phyloP scores from a whole-genome alignment of 1,139 yeast species.

The Hanseniaspora gamundiae region DNA sequence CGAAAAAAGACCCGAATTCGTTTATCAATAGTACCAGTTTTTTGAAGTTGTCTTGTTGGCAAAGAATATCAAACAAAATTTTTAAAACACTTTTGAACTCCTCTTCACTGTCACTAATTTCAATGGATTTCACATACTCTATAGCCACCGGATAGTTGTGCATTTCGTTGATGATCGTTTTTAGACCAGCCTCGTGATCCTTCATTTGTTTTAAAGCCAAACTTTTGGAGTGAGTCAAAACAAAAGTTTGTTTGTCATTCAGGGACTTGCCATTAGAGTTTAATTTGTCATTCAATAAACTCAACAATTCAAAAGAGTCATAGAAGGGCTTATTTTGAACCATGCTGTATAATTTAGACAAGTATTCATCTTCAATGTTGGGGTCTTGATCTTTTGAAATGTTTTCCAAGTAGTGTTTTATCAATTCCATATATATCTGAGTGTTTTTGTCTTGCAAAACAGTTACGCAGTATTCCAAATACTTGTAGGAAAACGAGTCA shows the following conservation, averaged over 20 bases:
- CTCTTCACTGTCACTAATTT: not conserved
- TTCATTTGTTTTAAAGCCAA: constrained; percentile 48
- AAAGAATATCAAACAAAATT: not conserved
- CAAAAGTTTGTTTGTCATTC: constrained; percentile 11
- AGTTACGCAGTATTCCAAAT: constrained; percentile 49
- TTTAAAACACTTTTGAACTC: not conserved
- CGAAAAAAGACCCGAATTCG: not conserved
- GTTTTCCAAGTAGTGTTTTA: constrained; percentile 39
- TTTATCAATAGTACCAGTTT: not conserved
- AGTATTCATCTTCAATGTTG: constrained; percentile 9
- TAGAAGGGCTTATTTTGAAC: constrained; percentile 29
- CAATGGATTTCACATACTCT: not conserved
- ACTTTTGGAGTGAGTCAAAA: constrained; percentile 35
- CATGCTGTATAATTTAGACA: constrained; percentile 30
- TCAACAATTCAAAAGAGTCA: constrained; percentile 33
- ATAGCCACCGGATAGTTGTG: constrained; percentile 32
- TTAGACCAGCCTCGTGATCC: constrained; percentile 53
- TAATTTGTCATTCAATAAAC: constrained; percentile 24
- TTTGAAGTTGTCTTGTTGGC: not conserved
- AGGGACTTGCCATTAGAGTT: constrained; percentile 17
- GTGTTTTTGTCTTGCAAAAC: constrained; percentile 34
- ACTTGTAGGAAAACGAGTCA: constrained; percentile 32
- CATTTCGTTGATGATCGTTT: constrained; percentile 47
- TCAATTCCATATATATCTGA: constrained; percentile 39
- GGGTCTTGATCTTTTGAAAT: constrained; percentile 8